phyloP scores from a whole-genome alignment of 169 alveolate species.

The Plasmodium malariae region DNA sequence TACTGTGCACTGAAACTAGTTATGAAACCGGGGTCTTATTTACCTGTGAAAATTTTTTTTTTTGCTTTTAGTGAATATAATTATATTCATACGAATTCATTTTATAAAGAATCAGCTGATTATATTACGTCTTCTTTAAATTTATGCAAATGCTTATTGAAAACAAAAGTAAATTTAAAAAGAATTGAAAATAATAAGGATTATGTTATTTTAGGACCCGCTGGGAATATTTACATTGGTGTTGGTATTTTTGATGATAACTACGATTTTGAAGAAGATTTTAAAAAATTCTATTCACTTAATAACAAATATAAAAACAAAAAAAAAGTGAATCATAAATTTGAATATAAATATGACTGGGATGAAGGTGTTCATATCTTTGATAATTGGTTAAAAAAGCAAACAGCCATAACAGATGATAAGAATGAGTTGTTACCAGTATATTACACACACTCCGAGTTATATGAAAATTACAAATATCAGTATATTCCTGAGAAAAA shows the following conservation, averaged over 20 bases:
- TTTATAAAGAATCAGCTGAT: conserved; percentile 87
- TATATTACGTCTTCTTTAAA: conserved; percentile 83
- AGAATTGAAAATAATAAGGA: conserved; percentile 82
- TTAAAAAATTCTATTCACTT: conserved; percentile 58
- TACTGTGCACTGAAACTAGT: conserved; percentile 86
- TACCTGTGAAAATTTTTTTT: conserved; percentile 86
- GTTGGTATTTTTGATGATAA: conserved; percentile 87
- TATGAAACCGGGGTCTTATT: conserved; percentile 89
- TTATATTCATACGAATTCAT: conserved; percentile 81
- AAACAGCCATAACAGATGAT: conserved; percentile 89
- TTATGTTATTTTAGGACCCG: conserved; percentile 89
- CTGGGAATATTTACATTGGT: conserved; percentile 89
- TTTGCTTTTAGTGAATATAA: conserved; percentile 87
- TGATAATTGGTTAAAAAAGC: conserved; percentile 89
- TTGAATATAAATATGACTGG: conserved; percentile 87
- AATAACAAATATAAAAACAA: conserved; percentile 76
- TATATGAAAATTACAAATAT: conserved; percentile 88
- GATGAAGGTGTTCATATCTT: conserved; percentile 89
- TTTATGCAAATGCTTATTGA: conserved; percentile 78
- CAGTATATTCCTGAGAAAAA: conserved; percentile 88
- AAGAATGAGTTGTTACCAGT: conserved; percentile 59
- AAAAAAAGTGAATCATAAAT: conserved; percentile 13
- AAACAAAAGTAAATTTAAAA: conserved; percentile 35
- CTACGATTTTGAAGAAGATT: conserved; percentile 75
- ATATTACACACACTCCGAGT: conserved; percentile 85